Percentiles rank a stretch among this genome's conserved stretches.
phyloP scores from a whole-genome alignment of 177 flowering plant species.

The Vitis hybrid region DNA sequence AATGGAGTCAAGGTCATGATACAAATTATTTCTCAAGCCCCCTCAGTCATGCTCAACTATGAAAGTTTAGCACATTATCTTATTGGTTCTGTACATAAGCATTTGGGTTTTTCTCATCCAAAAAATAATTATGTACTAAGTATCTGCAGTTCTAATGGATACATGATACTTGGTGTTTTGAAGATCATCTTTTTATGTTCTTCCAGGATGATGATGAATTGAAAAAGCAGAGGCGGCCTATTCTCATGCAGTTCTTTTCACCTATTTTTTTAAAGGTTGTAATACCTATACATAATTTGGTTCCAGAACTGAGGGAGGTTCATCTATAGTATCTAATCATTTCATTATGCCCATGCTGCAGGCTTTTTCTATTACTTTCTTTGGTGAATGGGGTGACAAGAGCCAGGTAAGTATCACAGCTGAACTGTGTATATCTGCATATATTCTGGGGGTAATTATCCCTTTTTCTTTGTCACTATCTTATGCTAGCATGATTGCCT shows the following conservation, averaged over 20 bases:
- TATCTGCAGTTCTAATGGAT: not conserved
- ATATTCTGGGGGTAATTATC: not conserved
- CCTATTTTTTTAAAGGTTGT: constrained; percentile 91
- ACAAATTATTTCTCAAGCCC: not conserved
- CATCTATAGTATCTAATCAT: not conserved
- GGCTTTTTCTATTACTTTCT: constrained; percentile 98
- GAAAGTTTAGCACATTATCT: not conserved
- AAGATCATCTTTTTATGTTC: constrained; percentile 6
- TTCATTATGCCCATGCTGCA: constrained; percentile 27
- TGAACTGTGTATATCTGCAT: not conserved
- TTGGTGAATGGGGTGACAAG: constrained; percentile 99
- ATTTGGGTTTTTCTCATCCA: too few relatives aligned
- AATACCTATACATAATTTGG: not conserved
- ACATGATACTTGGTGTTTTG: not conserved
- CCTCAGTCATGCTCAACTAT: not conserved
- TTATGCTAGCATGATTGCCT: constrained; percentile 14
- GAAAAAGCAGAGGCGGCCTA: constrained; percentile 70
- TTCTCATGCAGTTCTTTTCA: constrained; percentile 78
- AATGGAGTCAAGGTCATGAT: too few relatives aligned
- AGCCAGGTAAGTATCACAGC: constrained; percentile 70
- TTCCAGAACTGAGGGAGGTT: not conserved
- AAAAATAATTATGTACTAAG: too few relatives aligned
- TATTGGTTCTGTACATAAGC: not conserved
- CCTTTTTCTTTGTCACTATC: constrained; percentile 8
- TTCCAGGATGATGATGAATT: constrained; percentile 72